A percentile compares a stretch with the other conserved stretches of the same genome.
Evolutionary conservation across 2,329 filamentous ascomycete genomes (phyloP).

Genomic region (Phoma sp.): DNA sequence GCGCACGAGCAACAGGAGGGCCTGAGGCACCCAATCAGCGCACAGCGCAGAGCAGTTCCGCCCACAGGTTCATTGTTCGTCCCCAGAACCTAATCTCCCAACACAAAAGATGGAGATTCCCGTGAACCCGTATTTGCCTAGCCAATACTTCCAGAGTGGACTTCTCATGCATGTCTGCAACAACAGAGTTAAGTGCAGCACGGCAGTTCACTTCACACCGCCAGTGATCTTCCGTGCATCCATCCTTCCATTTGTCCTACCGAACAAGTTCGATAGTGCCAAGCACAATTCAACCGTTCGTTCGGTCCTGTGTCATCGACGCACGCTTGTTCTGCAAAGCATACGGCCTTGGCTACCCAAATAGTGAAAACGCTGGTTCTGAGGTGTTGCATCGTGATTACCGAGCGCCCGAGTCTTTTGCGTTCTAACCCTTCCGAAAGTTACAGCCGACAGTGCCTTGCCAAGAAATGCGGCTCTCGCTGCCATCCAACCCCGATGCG

Average conservation of each 20-base stretch:
- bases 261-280: conserved; percentile 5
- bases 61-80: background rate
- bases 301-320: conserved; percentile 2
- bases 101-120: conserved; percentile 5
- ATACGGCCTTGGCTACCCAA: conserved; percentile 8
- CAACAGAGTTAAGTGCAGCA: background rate
- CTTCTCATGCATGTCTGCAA: background rate
- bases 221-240: conserved; percentile 11
- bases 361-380: conserved; percentile 4
- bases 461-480: conserved; percentile 10
- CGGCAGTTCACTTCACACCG: conserved; percentile 9
- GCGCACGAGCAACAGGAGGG: background rate
- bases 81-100: background rate
- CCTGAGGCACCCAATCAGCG: conserved; percentile 8
- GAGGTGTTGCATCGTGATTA: conserved; percentile 4
- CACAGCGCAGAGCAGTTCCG: conserved; percentile 7
- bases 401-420: conserved; percentile 12
- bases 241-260: conserved; percentile 3
- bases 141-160: conserved; percentile 2
- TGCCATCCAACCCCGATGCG: conserved; percentile 7
- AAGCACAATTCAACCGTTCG: conserved; percentile 9
- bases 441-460: conserved; percentile 1
- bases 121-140: conserved; percentile 1
- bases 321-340: conserved; percentile 8
- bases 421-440: background rate